Base-by-base conservation (phyloP, 2,329 filamentous ascomycete species). In the Blastomyces emzantsi region DNA sequence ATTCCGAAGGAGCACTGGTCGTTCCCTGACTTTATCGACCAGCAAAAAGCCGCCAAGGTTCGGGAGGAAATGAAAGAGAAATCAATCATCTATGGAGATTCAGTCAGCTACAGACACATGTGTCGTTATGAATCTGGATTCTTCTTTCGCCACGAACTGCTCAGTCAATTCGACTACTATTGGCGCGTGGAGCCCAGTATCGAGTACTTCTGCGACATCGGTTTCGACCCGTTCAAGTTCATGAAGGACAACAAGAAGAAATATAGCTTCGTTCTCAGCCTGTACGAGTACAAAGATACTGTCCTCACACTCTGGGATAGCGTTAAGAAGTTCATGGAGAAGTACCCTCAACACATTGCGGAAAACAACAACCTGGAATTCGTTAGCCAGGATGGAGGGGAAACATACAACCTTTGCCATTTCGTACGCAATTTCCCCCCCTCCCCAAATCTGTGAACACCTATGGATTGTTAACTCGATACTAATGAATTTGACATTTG, bases 51-150 rank as follows among this genome's bases (percentile, higher is more conserved):
- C 52, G 85, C 85, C 73, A 89, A 90, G 77, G 92, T 94, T 65
- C 90, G 94, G 66, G 88, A 97, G 79, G 90, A 97, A 71, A 99
- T 99, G 94, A 87, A 85, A 63, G 85, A 90, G 75, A 87, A 88
- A 74, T 95, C 97, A 81, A 96, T 99, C 76, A 99, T 99, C 78
- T 99, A 99, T 75, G 94, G 94, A 66, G 94, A 97, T 77, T 96
- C 92, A 13, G 80, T 96, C 79, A 96, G 90, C 80, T 99, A 99
- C 81, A 87, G 94, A 67, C 95, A 99, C 82, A 99, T 99, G 94
- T 99, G 94, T 79, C 90, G 94, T 68, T 99, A 96, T 75, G 94
- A 99, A 79, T 97, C 93, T 8, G 94, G 94, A 49, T 99, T 99
- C 83, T 99, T 99, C 84, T 99, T 97, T 86, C 91, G 89, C 66